Evolutionary conservation across 2,329 filamentous ascomycete species (phyloP).

Genomic region (Trichoderma citrinoviride): DNA sequence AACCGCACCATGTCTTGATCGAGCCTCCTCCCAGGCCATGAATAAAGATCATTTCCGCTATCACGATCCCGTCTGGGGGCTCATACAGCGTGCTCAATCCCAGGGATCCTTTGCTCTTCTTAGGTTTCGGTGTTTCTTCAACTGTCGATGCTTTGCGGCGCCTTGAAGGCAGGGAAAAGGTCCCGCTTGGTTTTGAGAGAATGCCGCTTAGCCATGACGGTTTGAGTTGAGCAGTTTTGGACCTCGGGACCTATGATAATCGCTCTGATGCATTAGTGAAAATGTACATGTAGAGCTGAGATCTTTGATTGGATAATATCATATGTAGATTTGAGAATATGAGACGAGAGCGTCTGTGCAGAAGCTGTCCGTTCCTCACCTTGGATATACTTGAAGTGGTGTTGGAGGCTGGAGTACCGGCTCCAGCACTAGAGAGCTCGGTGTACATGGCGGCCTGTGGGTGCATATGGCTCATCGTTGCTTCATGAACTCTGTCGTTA

Average conservation of each 20-base stretch:
- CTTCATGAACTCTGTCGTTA: too few species aligned
- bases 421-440: too few species aligned
- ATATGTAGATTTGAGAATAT: background rate
- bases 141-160: background rate
- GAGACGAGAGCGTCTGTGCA: too few species aligned
- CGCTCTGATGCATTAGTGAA: background rate
- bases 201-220: background rate
- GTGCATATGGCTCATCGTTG: too few species aligned
- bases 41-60: conserved; percentile 13
- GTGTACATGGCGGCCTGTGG: too few species aligned
- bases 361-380: too few species aligned
- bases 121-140: background rate
- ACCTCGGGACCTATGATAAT: background rate
- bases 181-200: too few species aligned
- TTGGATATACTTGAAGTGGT: too few species aligned
- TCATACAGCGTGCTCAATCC: background rate
- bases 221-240: background rate
- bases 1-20: conserved; percentile 2
- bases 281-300: too few species aligned
- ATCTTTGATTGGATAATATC: background rate
- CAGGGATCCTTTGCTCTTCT: background rate
- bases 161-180: background rate
- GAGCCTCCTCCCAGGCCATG: conserved; percentile 10
- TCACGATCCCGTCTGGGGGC: background rate
- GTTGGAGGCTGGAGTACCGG: too few species aligned